Base-by-base conservation (phyloP, 2,329 filamentous ascomycete genomes). In the Amauroascus niger region DNA sequence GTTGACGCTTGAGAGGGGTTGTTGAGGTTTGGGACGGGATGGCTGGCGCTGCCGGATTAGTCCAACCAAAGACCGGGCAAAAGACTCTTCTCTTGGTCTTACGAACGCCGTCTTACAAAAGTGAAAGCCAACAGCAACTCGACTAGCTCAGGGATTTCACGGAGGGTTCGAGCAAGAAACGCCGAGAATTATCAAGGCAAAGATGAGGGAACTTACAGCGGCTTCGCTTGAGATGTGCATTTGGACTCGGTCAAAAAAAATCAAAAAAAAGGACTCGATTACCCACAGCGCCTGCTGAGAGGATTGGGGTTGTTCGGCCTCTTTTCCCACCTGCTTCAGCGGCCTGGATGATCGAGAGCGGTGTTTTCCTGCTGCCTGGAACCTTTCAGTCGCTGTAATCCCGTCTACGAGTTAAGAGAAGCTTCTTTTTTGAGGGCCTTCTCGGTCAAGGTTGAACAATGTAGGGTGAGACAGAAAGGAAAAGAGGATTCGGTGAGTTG, bases 91-190 rank as follows among this genome's bases (percentile, higher is more conserved):
- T n/a, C n/a, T n/a, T 45, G 40, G 49, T 52, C 49, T 52, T 35
- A 52, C 49, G 45, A 39, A 52, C 49, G 30, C 49, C 49, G 28
- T 44, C 49, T 52, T 39, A 52, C 49, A 45, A 37, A 45, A 22
- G n/a, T 14, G 33, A 28, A 39, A 26, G 40, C 28, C n/a, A 45
- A 43, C 37, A n/a, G 37, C 32, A 14, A 49, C 40, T 40, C 24
- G 20, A 26, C n/a, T 32, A n/a, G 35, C n/a, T n/a, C 35, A 28
- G 20, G 26, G 14, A 41, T 28, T 39, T 33, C 7, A 8, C 35
- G 26, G 33, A 24, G 14, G 33, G 33, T 35, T 33, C n/a, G 13
- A 50, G 28, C 47, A n/a, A n/a, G 9, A 30, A 20, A 22, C 32
- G 37, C 6, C 32, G 24, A 33, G 7, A 43, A 28, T 30, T 18